Conservation (phyloP, 1,284 basidiomycete species). For the Ustilago xerochloae region DNA sequence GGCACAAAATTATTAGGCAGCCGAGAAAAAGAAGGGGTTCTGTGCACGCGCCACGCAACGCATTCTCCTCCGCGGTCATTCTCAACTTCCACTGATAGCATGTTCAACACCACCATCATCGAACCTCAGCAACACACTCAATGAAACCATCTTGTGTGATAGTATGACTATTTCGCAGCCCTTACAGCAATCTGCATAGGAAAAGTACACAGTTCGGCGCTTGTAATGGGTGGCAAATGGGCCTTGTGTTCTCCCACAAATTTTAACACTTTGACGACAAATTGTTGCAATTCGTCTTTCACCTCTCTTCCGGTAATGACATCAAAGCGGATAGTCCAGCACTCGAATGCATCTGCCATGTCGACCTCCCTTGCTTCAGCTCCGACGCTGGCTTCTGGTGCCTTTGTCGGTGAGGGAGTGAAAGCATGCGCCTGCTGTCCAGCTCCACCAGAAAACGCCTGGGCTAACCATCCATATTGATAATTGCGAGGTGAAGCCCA, state of each 20-base stretch:
- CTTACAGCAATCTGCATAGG: conserved; percentile 9
- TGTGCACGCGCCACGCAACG: conserved; percentile 3
- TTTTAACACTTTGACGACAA: conserved; percentile 2
- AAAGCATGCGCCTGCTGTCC: conserved; percentile 19
- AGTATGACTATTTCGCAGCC: not conserved
- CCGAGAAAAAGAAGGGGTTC: no score
- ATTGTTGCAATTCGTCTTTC: not conserved
- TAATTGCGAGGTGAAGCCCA: conserved; percentile 31
- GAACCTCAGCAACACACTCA: no score
- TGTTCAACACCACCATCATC: not conserved
- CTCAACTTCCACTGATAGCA: not conserved
- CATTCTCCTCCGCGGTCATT: not conserved
- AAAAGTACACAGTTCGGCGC: conserved; percentile 18
- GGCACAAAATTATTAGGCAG: no score
- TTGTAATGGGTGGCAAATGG: conserved; percentile 23
- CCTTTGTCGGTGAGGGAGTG: not conserved
- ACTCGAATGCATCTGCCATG: conserved; percentile 12
- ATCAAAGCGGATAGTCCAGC: conserved; percentile 18
- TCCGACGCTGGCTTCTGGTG: not conserved
- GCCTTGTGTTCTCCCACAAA: conserved; percentile 29
- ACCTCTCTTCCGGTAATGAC: not conserved
- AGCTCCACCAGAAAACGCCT: conserved; percentile 34
- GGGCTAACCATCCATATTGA: conserved; percentile 39
- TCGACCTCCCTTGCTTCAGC: no score
- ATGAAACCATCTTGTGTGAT: no score